These are phyloP conservation scores for Symbiodinium pilosum DNA, from an alignment of 73 alveolate species.

Conservation along the genomic window DNA sequence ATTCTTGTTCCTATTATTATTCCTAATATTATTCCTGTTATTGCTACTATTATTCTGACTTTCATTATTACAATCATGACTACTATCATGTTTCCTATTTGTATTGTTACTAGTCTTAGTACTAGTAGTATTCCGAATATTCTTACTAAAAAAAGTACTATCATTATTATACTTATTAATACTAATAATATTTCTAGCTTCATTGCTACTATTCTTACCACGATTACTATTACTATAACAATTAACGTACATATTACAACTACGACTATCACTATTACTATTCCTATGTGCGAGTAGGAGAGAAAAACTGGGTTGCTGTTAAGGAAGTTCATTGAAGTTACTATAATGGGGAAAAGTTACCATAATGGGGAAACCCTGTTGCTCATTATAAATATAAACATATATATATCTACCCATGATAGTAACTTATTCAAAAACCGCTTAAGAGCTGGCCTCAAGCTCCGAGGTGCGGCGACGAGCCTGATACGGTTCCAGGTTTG, in stretches of 20 bases:
- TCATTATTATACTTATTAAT: no score
- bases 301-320: no score
- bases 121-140: neutral
- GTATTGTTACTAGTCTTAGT: neutral
- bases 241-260: neutral
- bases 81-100: neutral
- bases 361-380: neutral
- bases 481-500: no score
- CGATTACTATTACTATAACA: no score
- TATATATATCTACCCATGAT: no score
- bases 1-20: neutral
- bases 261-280: neutral
- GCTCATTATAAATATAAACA: neutral
- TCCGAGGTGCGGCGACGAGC: slow-evolving; percentile 77
- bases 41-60: neutral
- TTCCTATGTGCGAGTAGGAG: neutral
- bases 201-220: neutral
- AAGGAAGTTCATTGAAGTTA: no score
- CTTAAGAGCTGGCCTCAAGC: slow-evolving; percentile 33
- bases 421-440: no score
- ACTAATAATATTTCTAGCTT: neutral
- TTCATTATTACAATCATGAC: neutral
- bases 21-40: neutral
- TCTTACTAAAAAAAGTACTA: neutral
- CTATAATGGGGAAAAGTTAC: no score